Percentiles rank a stretch among this genome's conserved stretches.
Evolutionary conservation across 1,139 yeast species (phyloP).

Genomic region (Hansenula sp.): DNA sequence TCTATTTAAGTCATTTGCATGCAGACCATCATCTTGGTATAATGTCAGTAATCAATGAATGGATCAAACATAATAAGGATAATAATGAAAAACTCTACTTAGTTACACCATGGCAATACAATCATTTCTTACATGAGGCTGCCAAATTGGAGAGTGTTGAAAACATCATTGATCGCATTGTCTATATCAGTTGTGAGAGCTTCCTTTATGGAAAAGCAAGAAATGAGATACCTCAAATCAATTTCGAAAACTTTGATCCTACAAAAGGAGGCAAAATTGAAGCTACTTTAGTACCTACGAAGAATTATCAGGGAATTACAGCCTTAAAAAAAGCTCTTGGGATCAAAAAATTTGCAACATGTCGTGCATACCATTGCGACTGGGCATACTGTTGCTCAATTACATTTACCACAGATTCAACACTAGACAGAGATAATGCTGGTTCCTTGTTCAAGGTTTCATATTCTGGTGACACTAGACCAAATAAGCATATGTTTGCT

Average conservation of each 20-base stretch:
- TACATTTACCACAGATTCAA: constrained; percentile 32
- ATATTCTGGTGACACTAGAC: constrained; percentile 95
- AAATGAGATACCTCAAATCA: constrained; percentile 25
- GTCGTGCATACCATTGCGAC: constrained; percentile 81
- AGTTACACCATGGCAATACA: constrained; percentile 73
- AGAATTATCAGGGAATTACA: background rate
- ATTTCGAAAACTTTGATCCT: constrained; percentile 29
- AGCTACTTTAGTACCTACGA: constrained; percentile 20
- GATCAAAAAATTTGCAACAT: constrained; percentile 42
- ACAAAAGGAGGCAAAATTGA: background rate
- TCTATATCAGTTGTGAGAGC: constrained; percentile 66
- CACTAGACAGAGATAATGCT: background rate
- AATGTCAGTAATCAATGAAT: constrained; percentile 59
- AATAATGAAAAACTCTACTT: constrained; percentile 41
- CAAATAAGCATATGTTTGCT: constrained; percentile 55
- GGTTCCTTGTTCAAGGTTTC: constrained; percentile 55
- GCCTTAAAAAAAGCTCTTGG: constrained; percentile 22
- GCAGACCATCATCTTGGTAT: constrained; percentile 97
- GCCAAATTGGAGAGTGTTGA: constrained; percentile 42
- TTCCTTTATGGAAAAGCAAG: constrained; percentile 34
- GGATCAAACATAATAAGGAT: constrained; percentile 44
- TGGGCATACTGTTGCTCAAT: constrained; percentile 76
- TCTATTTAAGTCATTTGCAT: constrained; percentile 86
- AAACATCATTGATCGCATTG: constrained; percentile 39
- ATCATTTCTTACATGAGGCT: constrained; percentile 70